Evolutionary conservation across 768 basidiomycete species (phyloP), one percentile per base, ranked within the genome.

Genomic region (Termitomyces sp.): DNA sequence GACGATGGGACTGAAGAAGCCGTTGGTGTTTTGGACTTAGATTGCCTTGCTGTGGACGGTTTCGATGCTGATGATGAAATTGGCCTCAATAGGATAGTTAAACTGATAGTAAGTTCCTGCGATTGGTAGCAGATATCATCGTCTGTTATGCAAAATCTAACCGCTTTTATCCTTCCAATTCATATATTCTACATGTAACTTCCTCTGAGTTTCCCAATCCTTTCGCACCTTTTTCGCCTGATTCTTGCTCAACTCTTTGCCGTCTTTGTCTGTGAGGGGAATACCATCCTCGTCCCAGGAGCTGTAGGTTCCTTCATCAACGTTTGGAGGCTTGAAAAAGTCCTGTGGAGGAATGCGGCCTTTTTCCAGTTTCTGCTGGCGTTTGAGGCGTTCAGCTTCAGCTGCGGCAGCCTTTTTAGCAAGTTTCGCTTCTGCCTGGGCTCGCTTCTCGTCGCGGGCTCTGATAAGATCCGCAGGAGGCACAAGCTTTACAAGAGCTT

Each of bases 401-500:
- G 78, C 80, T 20, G 80, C 72, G 0, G 85, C 89, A 28, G 85
- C 87, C 68, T 94, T 95, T 68, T 88, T 88, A 16, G 83, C 85
- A 2, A 82, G 81, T 67, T 94, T 96, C 20, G 84, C 91, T 59
- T 88, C 86, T 18, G 76, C 76, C 51, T 80, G 79, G 3, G 85
- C 87, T 6, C 84, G 81, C 73, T 97, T 98, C 67, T 94, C 94
- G 60, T 98, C 94, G 47, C 94, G 85, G 2, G 85, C 87, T 66
- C 79, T 87, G 63, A 94, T 83, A 40, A 99, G 78, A 56, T 91
- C 85, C 13, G 83, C 82, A 2, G 95, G 86, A 40, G 91, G 76
- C 26, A 95, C 91, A 44, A 98, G 78, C 72, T 98, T 98, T 59
- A 97, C 90, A 32, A 98, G 84, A 3, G 96, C 96, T 66, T 86